Evolutionary conservation across 2,329 filamentous ascomycete genomes (phyloP), one percentile per base, ranked within the genome.

Genomic region (Leptographium radiaticola): DNA sequence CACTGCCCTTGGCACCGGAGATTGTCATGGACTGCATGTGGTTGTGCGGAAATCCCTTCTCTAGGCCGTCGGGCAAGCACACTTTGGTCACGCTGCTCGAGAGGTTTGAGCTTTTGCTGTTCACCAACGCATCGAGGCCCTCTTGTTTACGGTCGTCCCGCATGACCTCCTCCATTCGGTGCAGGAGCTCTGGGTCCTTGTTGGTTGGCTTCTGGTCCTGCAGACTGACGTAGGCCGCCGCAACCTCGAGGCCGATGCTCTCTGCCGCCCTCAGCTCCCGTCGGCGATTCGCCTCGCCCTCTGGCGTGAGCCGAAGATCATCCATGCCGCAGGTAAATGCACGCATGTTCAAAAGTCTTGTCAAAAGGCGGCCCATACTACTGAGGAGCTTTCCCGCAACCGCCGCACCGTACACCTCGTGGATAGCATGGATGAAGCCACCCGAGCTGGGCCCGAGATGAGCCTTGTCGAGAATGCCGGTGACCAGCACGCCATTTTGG

Each of bases 1-100:
- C 75, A 53, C 81, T 86, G 66, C 93, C 93, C 72, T 98, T 98
- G 51, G 93, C 93, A 67, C 93, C 93, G 54, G 93, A 96, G 15
- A 85, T 86, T 25, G 93, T 98, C 93, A 98, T 98, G 59, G 87
- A 83, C 74, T 98, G 93, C 91, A 98, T 98, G 70, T 97, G 91
- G 65, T 98, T 98, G 65, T 85, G 86, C 1, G 93, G 93, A 69
- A 98, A 98, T 9, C 86, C 81, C 70, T 97, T 98, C 63, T 87
- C 83, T 33, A 98, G 79, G 44, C 87, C 89, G 20, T 73, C 70
- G 0, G 93, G 93, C 60, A 98, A 76, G 68, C 89, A 95, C 2
- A 80, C 79, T 48, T 75, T 75, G 11, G 90, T 95, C 46, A 97
- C 84, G 1, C 75, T 79, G 16, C 86, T 83, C 5, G 91, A 96